Conservation (phyloP, 768 basidiomycete genomes). For the Austroboletus eburneus region DNA sequence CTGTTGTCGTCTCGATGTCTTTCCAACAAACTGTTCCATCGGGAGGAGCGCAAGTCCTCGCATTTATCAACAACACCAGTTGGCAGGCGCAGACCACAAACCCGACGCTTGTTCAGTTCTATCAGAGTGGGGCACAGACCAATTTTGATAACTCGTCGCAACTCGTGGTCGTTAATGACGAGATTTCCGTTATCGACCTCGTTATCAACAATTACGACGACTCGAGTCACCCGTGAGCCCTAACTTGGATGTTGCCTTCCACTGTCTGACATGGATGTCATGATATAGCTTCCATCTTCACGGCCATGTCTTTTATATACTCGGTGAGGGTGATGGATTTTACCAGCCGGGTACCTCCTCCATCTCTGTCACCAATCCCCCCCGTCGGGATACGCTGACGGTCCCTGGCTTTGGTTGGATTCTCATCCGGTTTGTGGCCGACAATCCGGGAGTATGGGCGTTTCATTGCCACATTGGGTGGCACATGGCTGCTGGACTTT, state of each 20-base stretch:
- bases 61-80: slow-evolving; percentile 25
- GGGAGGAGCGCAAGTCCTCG: slow-evolving; percentile 24
- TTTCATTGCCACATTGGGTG: slow-evolving; percentile 42
- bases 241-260: background rate
- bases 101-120: slow-evolving; percentile 28
- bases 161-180: slow-evolving; percentile 22
- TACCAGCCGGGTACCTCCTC: slow-evolving; percentile 27
- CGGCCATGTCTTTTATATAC: slow-evolving; percentile 33
- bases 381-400: slow-evolving; percentile 40
- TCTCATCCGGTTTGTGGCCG: slow-evolving; percentile 38
- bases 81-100: slow-evolving; percentile 23
- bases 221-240: slow-evolving; percentile 28
- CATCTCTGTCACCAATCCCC: slow-evolving; percentile 34
- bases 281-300: slow-evolving; percentile 35
- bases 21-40: slow-evolving; percentile 25
- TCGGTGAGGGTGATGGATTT: slow-evolving; percentile 34
- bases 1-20: slow-evolving; percentile 47
- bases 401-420: slow-evolving; percentile 37
- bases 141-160: slow-evolving; percentile 21
- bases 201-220: slow-evolving; percentile 24
- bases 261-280: background rate
- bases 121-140: slow-evolving; percentile 23
- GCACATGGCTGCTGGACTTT: slow-evolving; percentile 39
- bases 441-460: slow-evolving; percentile 45
- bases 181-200: slow-evolving; percentile 27